phyloP scores from a whole-genome alignment of 768 basidiomycete species.

The Boletus sp. region DNA sequence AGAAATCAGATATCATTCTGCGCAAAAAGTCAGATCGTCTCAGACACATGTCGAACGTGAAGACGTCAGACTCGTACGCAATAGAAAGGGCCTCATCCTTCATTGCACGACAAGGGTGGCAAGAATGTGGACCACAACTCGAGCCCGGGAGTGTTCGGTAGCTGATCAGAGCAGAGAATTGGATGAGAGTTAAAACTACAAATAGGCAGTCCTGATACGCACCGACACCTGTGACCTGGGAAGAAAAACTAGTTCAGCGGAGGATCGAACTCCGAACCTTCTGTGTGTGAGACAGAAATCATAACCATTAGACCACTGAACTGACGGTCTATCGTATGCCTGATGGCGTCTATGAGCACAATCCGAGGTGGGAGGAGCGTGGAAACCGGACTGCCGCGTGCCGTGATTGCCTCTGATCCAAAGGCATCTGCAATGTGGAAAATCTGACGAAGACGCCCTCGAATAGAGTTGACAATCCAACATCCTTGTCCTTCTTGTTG shows the following conservation, averaged over 20 bases:
- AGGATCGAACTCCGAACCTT: slow-evolving; percentile 40
- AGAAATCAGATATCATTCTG: slow-evolving; percentile 97
- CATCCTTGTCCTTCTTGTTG: no score
- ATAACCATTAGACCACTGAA: slow-evolving; percentile 62
- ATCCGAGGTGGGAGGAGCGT: not conserved
- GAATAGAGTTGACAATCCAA: no score
- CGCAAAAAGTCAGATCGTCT: no score
- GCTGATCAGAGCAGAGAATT: not conserved
- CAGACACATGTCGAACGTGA: not conserved
- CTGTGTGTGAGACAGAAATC: slow-evolving; percentile 51
- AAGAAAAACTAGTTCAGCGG: slow-evolving; percentile 37
- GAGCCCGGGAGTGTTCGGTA: not conserved
- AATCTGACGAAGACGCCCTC: no score
- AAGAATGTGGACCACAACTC: not conserved
- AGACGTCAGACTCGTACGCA: slow-evolving; percentile 18
- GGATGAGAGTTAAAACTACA: not conserved
- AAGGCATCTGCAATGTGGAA: no score
- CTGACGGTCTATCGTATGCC: slow-evolving; percentile 7
- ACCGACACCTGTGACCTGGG: not conserved
- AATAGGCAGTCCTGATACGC: not conserved
- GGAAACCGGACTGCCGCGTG: not conserved
- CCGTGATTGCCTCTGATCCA: no score
- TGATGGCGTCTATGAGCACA: not conserved
- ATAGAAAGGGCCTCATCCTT: slow-evolving; percentile 28
- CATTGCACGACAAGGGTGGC: slow-evolving; percentile 12